A percentile compares a stretch with the other conserved stretches of the same genome.
Conservation (phyloP, 23 red algal genomes). For the Gracilaria gracilis region DNA sequence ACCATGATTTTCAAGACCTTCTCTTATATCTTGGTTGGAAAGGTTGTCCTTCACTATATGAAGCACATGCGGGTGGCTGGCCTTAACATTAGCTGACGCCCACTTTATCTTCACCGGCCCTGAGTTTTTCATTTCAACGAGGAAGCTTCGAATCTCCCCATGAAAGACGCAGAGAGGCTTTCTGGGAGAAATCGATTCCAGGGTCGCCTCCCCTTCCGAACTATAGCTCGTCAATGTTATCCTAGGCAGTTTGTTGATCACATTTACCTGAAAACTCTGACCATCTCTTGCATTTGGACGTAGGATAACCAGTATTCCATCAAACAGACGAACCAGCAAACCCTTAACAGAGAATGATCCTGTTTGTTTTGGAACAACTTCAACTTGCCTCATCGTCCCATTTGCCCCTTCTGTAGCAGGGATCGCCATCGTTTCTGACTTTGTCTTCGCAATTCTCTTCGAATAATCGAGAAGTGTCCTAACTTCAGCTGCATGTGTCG, state of each 20-base stretch:
- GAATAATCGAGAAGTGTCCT: conserved; percentile 35
- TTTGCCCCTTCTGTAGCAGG: conserved; percentile 18
- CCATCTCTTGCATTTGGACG: conserved; percentile 18
- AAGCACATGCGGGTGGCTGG: conserved; percentile 42
- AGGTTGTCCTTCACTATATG: conserved; percentile 34
- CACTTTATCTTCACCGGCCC: conserved; percentile 57
- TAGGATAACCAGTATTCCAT: conserved; percentile 64
- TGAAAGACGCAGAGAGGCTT: conserved; percentile 30
- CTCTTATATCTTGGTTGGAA: conserved; percentile 1
- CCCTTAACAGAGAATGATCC: conserved; percentile 54
- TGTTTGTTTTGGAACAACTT: conserved; percentile 66
- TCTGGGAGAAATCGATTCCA: conserved; percentile 24
- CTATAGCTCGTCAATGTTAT: conserved; percentile 46
- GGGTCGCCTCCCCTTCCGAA: conserved; percentile 40
- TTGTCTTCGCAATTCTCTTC: conserved; percentile 46
- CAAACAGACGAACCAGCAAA: conserved; percentile 70
- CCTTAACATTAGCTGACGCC: conserved; percentile 21
- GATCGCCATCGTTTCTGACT: conserved; percentile 36
- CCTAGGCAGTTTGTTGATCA: conserved; percentile 42
- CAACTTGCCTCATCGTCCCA: conserved; percentile 40
- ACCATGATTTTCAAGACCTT: conserved; percentile 48
- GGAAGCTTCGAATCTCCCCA: conserved; percentile 35
- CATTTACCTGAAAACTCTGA: conserved; percentile 25
- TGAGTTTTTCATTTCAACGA: conserved; percentile 56
- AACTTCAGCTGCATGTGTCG: conserved; percentile 28